Evolutionary conservation across 2,329 filamentous ascomycete genomes (phyloP), one percentile per base, ranked within the genome.

Genomic region (Fusarium pseudocircinatum): DNA sequence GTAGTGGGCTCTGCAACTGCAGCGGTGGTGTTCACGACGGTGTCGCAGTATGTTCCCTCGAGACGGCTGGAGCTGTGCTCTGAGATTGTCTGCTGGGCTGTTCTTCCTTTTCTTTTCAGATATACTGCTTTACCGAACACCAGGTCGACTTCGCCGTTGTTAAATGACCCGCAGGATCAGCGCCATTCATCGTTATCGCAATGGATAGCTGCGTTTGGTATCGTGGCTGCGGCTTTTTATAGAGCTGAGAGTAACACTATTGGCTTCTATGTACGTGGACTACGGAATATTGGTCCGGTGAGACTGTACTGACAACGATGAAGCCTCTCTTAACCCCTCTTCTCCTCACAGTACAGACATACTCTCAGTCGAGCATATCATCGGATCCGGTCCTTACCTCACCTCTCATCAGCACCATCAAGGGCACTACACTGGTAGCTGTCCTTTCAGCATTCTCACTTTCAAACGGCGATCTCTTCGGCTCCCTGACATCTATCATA

Each of bases 1-100:
- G 26, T 56, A 14, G 58, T 64, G 28, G 59, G 53, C 2, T 59
- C 36, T 37, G 34, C 65, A 1, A 22, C 74, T 56, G 73, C 75
- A 0, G 78, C 81, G 2, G 53, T 81, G 13, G 9, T 81, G 0
- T 80, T 76, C 50, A 73, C 76, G 18, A 60, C 74, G 1, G 28
- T 80, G 20, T 70, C 65, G 7, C 78, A 77, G 28, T 52, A 54
- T 16, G 43, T 77, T 2, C 63, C 76, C 1, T 60, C 75, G 1
- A 60, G 59, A 13, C 67, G 76, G 34, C 46, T 77, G 4, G 81
- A 82, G 54, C 52, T 82, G 10, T 65, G 47, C 16, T 83, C 82
- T 1, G 82, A 83, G 62, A 53, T 76, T 3, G n/a, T 82, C 3
- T 78, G 79, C 22, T 83, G 82, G 82, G 37, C 66, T 4, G 16